Conservation (phyloP, 768 basidiomycete genomes). For the Hygrophoropsis aurantiaca region DNA sequence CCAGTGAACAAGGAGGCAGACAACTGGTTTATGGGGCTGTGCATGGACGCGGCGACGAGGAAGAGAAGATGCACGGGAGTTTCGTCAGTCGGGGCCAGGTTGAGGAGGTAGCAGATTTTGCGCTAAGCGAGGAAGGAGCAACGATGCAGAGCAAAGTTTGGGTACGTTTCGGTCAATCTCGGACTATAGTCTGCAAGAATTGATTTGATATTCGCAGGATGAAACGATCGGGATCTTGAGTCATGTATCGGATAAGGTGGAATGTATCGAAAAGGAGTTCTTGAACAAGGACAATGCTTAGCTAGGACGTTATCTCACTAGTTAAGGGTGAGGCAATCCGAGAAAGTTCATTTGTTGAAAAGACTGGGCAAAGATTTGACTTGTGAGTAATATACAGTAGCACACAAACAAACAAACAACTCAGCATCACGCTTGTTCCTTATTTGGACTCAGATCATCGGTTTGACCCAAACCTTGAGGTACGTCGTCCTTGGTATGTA, state of each 20-base stretch:
- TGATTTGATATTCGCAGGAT: slow-evolving; percentile 9
- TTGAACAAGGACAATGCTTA: no score
- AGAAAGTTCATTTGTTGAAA: no score
- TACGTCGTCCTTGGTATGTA: no score
- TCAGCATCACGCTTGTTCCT: no score
- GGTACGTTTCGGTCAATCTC: slow-evolving; percentile 29
- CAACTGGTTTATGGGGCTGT: slow-evolving; percentile 32
- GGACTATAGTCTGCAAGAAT: no score
- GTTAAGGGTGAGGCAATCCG: no score
- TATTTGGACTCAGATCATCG: no score
- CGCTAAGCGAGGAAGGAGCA: slow-evolving; percentile 27
- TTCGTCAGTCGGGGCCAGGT: slow-evolving; percentile 13
- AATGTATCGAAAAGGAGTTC: neutral
- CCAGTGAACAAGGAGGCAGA: slow-evolving; percentile 33
- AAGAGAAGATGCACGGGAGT: slow-evolving; percentile 20
- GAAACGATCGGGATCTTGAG: slow-evolving; percentile 26
- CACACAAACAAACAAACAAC: no score
- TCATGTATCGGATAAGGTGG: neutral
- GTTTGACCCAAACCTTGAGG: no score
- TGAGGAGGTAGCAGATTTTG: slow-evolving; percentile 32
- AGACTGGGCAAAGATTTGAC: no score
- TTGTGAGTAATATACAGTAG: no score
- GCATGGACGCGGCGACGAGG: slow-evolving; percentile 18
- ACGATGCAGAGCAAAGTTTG: slow-evolving; percentile 31
- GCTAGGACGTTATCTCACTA: no score